A percentile compares a stretch with the other conserved stretches of the same genome.
Evolutionary conservation across 2,329 filamentous ascomycete species (phyloP).

Genomic region (Chaetothyriales sp.): DNA sequence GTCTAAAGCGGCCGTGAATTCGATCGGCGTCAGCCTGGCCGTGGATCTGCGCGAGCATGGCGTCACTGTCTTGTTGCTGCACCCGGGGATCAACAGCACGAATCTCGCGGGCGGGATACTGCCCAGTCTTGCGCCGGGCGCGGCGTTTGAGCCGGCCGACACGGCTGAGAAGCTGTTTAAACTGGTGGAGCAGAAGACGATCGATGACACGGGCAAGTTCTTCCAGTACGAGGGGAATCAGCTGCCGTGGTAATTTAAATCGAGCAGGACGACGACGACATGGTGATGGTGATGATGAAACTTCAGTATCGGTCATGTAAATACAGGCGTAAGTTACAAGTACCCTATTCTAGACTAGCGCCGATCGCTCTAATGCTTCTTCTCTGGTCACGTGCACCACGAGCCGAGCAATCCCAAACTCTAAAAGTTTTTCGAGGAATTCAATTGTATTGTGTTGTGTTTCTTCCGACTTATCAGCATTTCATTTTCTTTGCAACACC

Average conservation of each 20-base stretch:
- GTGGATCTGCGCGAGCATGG: slow-evolving; percentile 29
- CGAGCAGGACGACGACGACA: no score
- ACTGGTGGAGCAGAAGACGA: slow-evolving; percentile 25
- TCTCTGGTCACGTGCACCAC: no score
- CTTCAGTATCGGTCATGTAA: no score
- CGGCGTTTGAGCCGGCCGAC: slow-evolving; percentile 31
- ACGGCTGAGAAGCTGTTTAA: slow-evolving; percentile 31
- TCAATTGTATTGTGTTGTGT: no score
- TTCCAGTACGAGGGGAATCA: slow-evolving; percentile 32
- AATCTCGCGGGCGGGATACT: slow-evolving; percentile 16
- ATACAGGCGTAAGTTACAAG: no score
- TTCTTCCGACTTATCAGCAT: no score
- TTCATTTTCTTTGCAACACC: no score
- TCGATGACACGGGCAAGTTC: slow-evolving; percentile 30
- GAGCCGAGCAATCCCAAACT: no score
- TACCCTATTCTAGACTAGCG: no score
- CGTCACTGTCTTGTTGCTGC: slow-evolving; percentile 28
- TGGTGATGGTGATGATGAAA: no score
- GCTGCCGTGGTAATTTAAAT: slow-evolving; percentile 28
- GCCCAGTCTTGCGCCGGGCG: slow-evolving; percentile 11
- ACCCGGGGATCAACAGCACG: slow-evolving; percentile 30
- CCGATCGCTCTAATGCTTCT: no score
- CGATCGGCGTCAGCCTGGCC: slow-evolving; percentile 29
- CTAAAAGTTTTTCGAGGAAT: no score
- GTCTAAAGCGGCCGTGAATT: slow-evolving; percentile 32